Conservation (phyloP, 202 grass and related monocot genomes). For the Zizania palustris region DNA sequence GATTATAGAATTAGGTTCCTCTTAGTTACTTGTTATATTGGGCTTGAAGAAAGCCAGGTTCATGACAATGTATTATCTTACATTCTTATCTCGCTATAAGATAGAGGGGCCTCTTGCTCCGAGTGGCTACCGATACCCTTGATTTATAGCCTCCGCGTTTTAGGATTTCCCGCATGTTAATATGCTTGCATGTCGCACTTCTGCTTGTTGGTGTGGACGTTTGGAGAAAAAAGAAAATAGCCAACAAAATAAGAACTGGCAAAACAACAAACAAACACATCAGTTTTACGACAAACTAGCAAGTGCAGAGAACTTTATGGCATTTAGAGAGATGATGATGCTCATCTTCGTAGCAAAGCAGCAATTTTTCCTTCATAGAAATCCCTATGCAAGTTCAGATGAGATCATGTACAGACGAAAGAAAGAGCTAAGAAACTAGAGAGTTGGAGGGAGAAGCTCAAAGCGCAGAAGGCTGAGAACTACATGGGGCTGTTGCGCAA, state of each 20-base stretch:
- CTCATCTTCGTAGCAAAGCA: too few species aligned
- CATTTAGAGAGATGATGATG: too few species aligned
- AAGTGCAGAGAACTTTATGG: too few species aligned
- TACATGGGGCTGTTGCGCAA: conserved; percentile 63
- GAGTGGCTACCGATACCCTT: conserved; percentile 21
- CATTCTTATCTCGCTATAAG: not conserved
- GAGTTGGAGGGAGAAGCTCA: conserved; percentile 64
- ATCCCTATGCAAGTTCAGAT: not conserved
- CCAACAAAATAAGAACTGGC: too few species aligned
- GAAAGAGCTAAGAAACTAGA: conserved; percentile 84
- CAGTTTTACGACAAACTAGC: too few species aligned
- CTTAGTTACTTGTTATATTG: conserved; percentile 27
- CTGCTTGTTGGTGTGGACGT: too few species aligned
- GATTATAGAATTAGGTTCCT: conserved; percentile 36
- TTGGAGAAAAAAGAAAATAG: too few species aligned
- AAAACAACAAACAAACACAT: too few species aligned
- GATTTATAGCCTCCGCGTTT: not conserved
- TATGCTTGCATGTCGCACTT: too few species aligned
- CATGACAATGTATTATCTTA: conserved; percentile 3
- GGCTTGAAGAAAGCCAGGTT: conserved; percentile 17
- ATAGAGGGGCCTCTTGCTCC: conserved; percentile 26
- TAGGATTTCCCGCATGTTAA: too few species aligned
- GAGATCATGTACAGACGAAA: conserved; percentile 63
- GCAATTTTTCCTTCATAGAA: not conserved
- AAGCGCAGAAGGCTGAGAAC: conserved; percentile 51